These are phyloP conservation scores for Malus fusca DNA, from an alignment of 306 rosid species.

Conservation along the genomic window DNA sequence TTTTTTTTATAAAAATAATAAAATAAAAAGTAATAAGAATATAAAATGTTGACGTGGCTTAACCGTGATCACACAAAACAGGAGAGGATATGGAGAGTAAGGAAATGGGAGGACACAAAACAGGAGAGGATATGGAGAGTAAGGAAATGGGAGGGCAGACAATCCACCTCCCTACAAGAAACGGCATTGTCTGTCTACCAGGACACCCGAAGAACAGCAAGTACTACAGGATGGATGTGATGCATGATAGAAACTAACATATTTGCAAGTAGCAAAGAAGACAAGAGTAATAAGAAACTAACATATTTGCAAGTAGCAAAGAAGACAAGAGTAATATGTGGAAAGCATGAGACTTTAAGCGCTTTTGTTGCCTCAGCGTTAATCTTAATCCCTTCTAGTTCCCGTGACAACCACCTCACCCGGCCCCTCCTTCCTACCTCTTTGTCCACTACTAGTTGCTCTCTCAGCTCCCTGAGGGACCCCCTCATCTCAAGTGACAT, in stretches of 20 bases:
- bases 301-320: background rate
- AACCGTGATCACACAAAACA: no score
- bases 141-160: accelerated
- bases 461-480: background rate
- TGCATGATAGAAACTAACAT: background rate
- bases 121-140: no score
- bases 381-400: background rate
- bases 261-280: no score
- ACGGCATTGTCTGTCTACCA: background rate
- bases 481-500: background rate
- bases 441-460: background rate
- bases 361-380: background rate
- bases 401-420: background rate
- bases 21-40: no score
- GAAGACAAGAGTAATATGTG: background rate
- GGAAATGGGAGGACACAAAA: no score
- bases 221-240: background rate
- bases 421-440: background rate
- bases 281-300: no score
- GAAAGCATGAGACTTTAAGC: background rate
- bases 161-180: background rate
- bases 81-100: accelerated
- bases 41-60: no score
- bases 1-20: no score
- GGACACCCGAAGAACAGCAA: background rate